Evolutionary conservation across 1,139 yeast species (phyloP).

Genomic region (Yamadazyma sp.): DNA sequence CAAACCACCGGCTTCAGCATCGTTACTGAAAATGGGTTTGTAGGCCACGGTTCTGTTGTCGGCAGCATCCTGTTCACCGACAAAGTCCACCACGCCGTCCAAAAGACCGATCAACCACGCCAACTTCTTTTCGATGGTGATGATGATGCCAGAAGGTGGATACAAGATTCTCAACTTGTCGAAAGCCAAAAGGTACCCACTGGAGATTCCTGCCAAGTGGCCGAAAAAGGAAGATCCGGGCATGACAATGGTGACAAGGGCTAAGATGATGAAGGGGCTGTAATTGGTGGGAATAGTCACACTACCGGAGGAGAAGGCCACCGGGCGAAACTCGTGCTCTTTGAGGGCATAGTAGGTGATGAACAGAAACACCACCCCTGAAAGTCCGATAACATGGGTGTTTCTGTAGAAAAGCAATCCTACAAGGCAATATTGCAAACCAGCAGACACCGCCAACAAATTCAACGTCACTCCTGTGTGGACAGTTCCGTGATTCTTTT

Average conservation of each 20-base stretch:
- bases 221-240: slow-evolving; percentile 67
- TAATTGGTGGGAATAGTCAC: slow-evolving; percentile 58
- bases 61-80: slow-evolving; percentile 57
- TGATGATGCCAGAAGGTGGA: slow-evolving; percentile 67
- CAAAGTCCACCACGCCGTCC: slow-evolving; percentile 53
- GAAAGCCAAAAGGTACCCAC: slow-evolving; percentile 51
- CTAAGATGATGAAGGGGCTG: slow-evolving; percentile 57
- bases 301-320: slow-evolving; percentile 27
- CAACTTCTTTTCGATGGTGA: slow-evolving; percentile 63
- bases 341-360: slow-evolving; percentile 62
- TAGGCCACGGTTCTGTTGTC: slow-evolving; percentile 42
- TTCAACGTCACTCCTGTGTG: slow-evolving; percentile 83
- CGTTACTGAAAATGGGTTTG: slow-evolving; percentile 30
- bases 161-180: slow-evolving; percentile 57
- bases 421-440: slow-evolving; percentile 59
- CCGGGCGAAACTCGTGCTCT: slow-evolving; percentile 55
- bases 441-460: slow-evolving; percentile 69
- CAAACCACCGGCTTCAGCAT: slow-evolving; percentile 21
- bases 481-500: slow-evolving; percentile 77
- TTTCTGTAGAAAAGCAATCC: slow-evolving; percentile 57
- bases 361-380: slow-evolving; percentile 78
- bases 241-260: slow-evolving; percentile 51
- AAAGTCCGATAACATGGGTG: slow-evolving; percentile 60
- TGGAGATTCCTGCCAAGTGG: slow-evolving; percentile 49
- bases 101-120: slow-evolving; percentile 50